phyloP scores from a whole-genome alignment of 2,329 filamentous ascomycete species.

The Thielaviopsis euricoi region DNA sequence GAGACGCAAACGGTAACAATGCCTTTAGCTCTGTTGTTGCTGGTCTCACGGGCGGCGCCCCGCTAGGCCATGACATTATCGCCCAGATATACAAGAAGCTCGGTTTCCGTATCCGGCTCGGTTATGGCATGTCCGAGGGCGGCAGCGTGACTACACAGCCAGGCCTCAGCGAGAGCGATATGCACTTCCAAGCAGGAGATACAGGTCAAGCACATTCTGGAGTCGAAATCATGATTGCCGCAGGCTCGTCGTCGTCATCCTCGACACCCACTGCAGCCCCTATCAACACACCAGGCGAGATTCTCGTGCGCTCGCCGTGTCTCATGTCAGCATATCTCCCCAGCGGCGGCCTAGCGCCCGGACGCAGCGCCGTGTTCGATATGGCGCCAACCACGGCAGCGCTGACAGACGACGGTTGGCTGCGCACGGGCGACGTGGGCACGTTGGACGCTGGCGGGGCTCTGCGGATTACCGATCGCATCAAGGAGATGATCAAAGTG shows the following conservation, averaged over 20 bases:
- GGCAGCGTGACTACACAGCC: slow-evolving; percentile 48
- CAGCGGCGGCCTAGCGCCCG: slow-evolving; percentile 25
- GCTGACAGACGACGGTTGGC: slow-evolving; percentile 42
- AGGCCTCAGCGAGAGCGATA: slow-evolving; percentile 31
- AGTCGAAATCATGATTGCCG: slow-evolving; percentile 48
- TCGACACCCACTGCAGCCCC: slow-evolving; percentile 13
- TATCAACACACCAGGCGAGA: slow-evolving; percentile 40
- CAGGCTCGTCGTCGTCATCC: slow-evolving; percentile 16
- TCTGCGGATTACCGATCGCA: slow-evolving; percentile 53
- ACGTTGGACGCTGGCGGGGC: slow-evolving; percentile 36
- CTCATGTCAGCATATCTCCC: slow-evolving; percentile 55
- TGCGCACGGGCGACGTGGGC: slow-evolving; percentile 56
- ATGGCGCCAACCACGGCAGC: slow-evolving; percentile 23
- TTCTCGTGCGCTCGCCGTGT: slow-evolving; percentile 47
- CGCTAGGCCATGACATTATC: slow-evolving; percentile 36
- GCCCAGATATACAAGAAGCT: slow-evolving; percentile 43
- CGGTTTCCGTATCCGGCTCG: slow-evolving; percentile 37
- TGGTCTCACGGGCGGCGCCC: slow-evolving; percentile 47
- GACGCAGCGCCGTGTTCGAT: slow-evolving; percentile 16
- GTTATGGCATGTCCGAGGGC: slow-evolving; percentile 61
- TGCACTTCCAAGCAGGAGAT: slow-evolving; percentile 36
- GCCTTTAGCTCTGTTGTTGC: slow-evolving; percentile 40
- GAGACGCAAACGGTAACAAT: slow-evolving; percentile 25
- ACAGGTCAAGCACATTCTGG: slow-evolving; percentile 49
- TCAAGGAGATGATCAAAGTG: slow-evolving; percentile 52